Percentiles rank a stretch among this genome's conserved stretches.
These are phyloP conservation scores for Chenopodium quinoa DNA, from an alignment of 148 eudicot species.

Conservation along the genomic window DNA sequence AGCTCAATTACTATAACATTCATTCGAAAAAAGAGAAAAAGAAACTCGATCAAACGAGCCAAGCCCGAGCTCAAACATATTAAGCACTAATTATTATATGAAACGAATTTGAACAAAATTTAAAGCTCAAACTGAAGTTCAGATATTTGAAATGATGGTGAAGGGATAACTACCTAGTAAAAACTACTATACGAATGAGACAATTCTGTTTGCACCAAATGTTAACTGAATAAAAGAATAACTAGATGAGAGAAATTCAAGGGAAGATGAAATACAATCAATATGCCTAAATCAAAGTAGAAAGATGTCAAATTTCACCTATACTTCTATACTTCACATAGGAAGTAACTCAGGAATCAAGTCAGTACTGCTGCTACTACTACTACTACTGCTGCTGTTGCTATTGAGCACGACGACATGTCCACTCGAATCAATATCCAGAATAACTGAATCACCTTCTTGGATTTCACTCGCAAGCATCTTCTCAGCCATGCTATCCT, in stretches of 20 bases:
- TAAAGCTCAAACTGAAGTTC: too few species aligned
- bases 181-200: too few species aligned
- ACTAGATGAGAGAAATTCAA: background rate
- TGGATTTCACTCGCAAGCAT: constrained; percentile 80
- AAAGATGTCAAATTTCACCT: background rate
- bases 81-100: too few species aligned
- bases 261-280: background rate
- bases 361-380: constrained; percentile 31
- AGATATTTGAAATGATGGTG: too few species aligned
- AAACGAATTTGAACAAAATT: too few species aligned
- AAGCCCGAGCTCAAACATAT: too few species aligned
- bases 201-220: background rate
- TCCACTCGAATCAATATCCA: constrained; percentile 65
- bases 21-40: too few species aligned
- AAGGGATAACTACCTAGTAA: too few species aligned
- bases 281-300: background rate
- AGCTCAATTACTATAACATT: too few species aligned
- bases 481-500: constrained; percentile 92
- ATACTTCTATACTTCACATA: constrained; percentile 27
- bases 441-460: constrained; percentile 75
- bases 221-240: background rate
- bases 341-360: constrained; percentile 22
- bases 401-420: constrained; percentile 69
- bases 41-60: too few species aligned
- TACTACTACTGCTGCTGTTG: constrained; percentile 28